Conservation (phyloP, 805 yeast genomes). For the Metschnikowia santaceciliae region DNA sequence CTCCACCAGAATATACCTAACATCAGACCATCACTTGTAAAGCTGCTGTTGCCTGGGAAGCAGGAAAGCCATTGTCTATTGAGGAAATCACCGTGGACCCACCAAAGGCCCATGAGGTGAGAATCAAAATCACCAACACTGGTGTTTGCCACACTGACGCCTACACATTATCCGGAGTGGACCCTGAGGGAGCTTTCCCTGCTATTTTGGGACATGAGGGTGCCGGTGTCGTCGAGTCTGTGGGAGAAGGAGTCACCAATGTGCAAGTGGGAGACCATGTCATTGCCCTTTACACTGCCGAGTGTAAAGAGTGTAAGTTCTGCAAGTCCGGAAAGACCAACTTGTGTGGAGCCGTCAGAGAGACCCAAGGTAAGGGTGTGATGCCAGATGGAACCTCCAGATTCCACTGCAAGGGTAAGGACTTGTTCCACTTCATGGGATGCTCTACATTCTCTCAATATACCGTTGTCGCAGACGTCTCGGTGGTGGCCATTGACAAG, state of each 20-base stretch:
- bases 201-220: conserved; percentile 96
- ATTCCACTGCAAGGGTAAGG: conserved; percentile 82
- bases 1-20: conserved; percentile 5
- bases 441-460: conserved; percentile 96
- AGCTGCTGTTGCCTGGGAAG: conserved; percentile 98
- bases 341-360: conserved; percentile 92
- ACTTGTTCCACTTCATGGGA: conserved; percentile 92
- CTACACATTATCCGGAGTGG: conserved; percentile 88
- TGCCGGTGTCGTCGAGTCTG: conserved; percentile 92
- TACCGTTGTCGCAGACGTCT: conserved; percentile 96
- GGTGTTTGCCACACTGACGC: conserved; percentile 99
- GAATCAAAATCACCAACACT: conserved; percentile 80
- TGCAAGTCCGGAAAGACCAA: conserved; percentile 95
- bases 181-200: conserved; percentile 96
- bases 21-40: conserved; percentile 67
- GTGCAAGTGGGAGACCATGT: conserved; percentile 95
- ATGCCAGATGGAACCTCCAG: conserved; percentile 98
- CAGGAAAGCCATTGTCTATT: conserved; percentile 73
- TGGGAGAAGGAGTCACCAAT: conserved; percentile 89
- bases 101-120: conserved; percentile 96
- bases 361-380: conserved; percentile 96
- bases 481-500: conserved; percentile 87
- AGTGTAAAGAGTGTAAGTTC: conserved; percentile 92
- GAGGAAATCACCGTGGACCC: conserved; percentile 90
- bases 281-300: conserved; percentile 92